Conservation (phyloP, 1,139 yeast species). For the Blastobotrys serpentis region DNA sequence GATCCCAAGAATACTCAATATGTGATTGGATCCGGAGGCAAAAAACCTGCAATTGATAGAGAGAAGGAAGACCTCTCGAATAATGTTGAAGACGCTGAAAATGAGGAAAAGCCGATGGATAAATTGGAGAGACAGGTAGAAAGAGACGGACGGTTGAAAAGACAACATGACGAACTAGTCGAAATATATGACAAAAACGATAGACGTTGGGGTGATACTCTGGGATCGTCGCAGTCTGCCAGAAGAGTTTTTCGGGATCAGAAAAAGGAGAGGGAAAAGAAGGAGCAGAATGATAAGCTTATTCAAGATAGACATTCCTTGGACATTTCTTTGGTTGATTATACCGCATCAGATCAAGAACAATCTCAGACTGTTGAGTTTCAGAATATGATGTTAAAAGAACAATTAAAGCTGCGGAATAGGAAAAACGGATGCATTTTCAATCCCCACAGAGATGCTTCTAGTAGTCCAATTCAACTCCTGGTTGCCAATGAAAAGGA, state of each 20-base stretch:
- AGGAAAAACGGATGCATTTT: not conserved
- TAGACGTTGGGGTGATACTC: conserved; percentile 28
- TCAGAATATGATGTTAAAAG: not conserved
- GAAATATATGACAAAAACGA: conserved; percentile 19
- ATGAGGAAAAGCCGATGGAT: conserved; percentile 18
- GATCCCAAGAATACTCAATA: conserved; percentile 38
- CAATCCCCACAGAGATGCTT: not conserved
- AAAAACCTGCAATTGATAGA: conserved; percentile 23
- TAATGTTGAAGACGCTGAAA: conserved; percentile 19
- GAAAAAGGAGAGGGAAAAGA: not conserved
- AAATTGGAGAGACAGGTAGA: conserved; percentile 22
- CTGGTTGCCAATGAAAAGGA: not conserved
- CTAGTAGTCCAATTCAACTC: not conserved
- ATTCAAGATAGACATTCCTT: conserved; percentile 11
- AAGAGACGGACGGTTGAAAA: conserved; percentile 7
- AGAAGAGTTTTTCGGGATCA: conserved; percentile 23
- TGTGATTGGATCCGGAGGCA: conserved; percentile 32
- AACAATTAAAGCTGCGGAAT: not conserved
- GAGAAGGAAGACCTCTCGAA: conserved; percentile 18
- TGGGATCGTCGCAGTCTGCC: conserved; percentile 26
- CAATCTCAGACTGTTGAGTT: not conserved
- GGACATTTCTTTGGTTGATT: not conserved
- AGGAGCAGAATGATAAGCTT: not conserved
- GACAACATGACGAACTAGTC: conserved; percentile 18
- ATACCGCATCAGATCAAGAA: not conserved